These are phyloP conservation scores for Asclepias syriaca DNA, from an alignment of 257 asterid genomes.

Conservation along the genomic window DNA sequence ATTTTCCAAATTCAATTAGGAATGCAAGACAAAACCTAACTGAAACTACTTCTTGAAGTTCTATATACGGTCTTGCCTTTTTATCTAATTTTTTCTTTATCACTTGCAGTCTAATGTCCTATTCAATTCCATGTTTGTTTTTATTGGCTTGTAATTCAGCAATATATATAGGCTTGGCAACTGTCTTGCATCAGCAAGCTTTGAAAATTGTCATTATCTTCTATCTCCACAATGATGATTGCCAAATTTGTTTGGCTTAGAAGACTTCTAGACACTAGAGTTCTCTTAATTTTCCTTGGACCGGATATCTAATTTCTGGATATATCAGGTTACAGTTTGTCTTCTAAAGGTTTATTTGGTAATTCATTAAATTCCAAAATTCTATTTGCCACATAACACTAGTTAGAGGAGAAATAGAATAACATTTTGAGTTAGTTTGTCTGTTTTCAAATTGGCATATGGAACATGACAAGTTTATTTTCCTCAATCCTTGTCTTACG, in stretches of 20 bases:
- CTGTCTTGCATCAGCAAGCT: not conserved
- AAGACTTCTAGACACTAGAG: not conserved
- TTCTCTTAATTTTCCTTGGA: not conserved
- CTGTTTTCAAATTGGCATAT: not conserved
- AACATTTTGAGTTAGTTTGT: too few species aligned
- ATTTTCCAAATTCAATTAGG: too few species aligned
- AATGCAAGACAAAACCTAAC: too few species aligned
- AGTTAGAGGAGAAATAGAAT: not conserved
- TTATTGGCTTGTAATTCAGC: not conserved
- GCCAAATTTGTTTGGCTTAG: not conserved
- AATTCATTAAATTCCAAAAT: not conserved
- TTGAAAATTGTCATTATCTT: not conserved
- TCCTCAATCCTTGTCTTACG: constrained; percentile 2
- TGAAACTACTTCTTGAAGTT: too few species aligned
- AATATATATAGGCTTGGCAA: not conserved
- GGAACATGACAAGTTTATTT: not conserved
- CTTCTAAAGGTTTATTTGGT: not conserved
- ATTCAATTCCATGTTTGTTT: not conserved
- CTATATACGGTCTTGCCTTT: too few species aligned
- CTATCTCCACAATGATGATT: not conserved
- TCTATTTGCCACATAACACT: not conserved
- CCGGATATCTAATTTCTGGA: not conserved
- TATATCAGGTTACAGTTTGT: not conserved
- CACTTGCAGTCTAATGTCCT: not conserved
- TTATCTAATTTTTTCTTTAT: too few species aligned